Conservation (phyloP, 176 grass and related monocot genomes). For the Saccharum spontaneum region DNA sequence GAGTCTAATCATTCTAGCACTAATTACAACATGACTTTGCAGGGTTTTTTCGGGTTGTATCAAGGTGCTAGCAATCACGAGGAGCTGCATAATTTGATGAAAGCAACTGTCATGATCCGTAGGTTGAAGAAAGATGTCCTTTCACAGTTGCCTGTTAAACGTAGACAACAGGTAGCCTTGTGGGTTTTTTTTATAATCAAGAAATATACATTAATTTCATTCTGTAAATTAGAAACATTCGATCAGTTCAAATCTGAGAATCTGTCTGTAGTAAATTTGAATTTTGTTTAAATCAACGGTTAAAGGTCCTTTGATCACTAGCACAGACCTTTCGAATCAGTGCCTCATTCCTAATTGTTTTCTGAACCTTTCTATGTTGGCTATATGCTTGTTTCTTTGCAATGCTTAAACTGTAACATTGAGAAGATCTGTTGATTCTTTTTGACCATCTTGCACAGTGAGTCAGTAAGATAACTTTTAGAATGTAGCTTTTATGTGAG, state of each 20-base stretch:
- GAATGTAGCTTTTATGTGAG: slow-evolving; percentile 24
- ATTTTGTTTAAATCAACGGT: background rate
- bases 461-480: slow-evolving; percentile 1
- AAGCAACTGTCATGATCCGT: slow-evolving; percentile 95
- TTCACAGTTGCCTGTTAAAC: slow-evolving; percentile 79
- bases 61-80: slow-evolving; percentile 99
- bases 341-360: slow-evolving; percentile 18
- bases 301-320: background rate
- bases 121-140: slow-evolving; percentile 96
- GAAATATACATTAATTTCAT: background rate
- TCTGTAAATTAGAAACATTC: background rate
- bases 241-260: background rate
- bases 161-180: slow-evolving; percentile 73
- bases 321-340: slow-evolving; percentile 6
- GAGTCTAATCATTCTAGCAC: too few relatives aligned
- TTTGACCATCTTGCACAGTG: background rate
- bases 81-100: slow-evolving; percentile 96
- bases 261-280: slow-evolving; percentile 4
- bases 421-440: background rate
- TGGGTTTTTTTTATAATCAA: background rate
- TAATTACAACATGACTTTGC: slow-evolving; percentile 35
- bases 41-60: slow-evolving; percentile 71
- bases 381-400: background rate
- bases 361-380: slow-evolving; percentile 17
- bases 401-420: background rate